Conservation (phyloP, 1,284 basidiomycete genomes). For the Sporisorium sorghi region DNA sequence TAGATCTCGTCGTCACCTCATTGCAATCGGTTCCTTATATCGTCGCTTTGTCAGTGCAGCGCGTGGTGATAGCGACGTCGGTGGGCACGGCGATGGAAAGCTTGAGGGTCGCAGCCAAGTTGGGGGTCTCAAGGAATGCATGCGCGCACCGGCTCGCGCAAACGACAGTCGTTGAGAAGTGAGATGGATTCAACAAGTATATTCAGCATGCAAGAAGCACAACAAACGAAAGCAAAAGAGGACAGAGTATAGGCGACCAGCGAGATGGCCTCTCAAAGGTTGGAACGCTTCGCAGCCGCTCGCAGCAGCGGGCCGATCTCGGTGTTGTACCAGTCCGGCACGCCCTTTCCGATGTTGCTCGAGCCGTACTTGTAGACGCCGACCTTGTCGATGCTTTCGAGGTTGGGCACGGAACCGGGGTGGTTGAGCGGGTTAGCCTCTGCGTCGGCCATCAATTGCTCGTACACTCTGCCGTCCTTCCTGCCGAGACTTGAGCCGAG, state of each 20-base stretch:
- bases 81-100: too few relatives aligned
- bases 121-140: too few relatives aligned
- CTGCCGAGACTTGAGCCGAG: slow-evolving; percentile 76
- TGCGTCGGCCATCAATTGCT: slow-evolving; percentile 77
- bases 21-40: neutral
- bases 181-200: too few relatives aligned
- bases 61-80: too few relatives aligned
- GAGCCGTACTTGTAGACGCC: slow-evolving; percentile 54
- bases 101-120: too few relatives aligned
- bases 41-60: too few relatives aligned
- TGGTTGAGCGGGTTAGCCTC: slow-evolving; percentile 78
- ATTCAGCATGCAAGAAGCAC: too few relatives aligned
- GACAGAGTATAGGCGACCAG: too few relatives aligned
- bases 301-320: slow-evolving; percentile 56
- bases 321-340: slow-evolving; percentile 55
- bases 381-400: slow-evolving; percentile 44
- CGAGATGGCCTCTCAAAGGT: too few relatives aligned
- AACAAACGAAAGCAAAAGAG: too few relatives aligned
- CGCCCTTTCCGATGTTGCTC: slow-evolving; percentile 52
- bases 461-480: slow-evolving; percentile 78
- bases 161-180: too few relatives aligned
- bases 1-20: slow-evolving; percentile 5
- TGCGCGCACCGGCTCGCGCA: too few relatives aligned
- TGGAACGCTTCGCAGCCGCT: slow-evolving; percentile 41
- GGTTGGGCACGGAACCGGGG: slow-evolving; percentile 24